Base-by-base conservation (phyloP, 495 filamentous ascomycete species). In the Parmelia sp. region DNA sequence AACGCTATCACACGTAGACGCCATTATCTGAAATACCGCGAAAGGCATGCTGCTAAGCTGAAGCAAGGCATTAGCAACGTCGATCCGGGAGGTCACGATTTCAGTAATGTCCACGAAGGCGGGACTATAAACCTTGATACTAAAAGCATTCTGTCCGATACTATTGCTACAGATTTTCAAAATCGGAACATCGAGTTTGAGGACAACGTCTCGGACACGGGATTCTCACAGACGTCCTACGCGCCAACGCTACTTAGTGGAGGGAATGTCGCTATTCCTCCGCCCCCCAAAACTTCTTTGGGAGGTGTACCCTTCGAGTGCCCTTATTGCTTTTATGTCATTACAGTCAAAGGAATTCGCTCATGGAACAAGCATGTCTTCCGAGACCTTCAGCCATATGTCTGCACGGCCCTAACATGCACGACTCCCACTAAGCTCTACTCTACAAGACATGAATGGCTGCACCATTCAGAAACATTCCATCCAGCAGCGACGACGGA, bases 1-100 rank as follows among this genome's bases (percentile, higher is more conserved):
- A 74, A 71, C 53, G 75, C 77, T 6, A 78, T 77, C 31, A 76
- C 76, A 6, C 68, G 71, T 29, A 65, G 79, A 37, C 75, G 76
- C 8, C 72, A 76, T 27, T 79, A 74, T 62, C 69, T 81, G 11
- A 72, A 63, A 49, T 82, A 82, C 55, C 69, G 76, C 8, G 70
- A 78, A 65, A 63, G 67, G 29, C 79, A 79, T 64, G 73, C 73
- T 57, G 47, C 55, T 10, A 80, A 77, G 65, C 65, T 80, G 0
- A 60, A 70, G 3, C 65, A 67, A 51, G 67, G 62, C 39, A 42
- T 42, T 40, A 42, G 60, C n/a, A 37, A 61, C 12, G n/a, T 21
- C 19, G 37, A 40, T 19, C 14, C 35, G 12, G 58, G 42, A 19
- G n/a, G 9, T 25, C 27, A 2, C 15, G 19, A 8, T 17, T 42